Base-by-base conservation (phyloP, 1,284 basidiomycete species). In the Papiliotrema fonsecae region DNA sequence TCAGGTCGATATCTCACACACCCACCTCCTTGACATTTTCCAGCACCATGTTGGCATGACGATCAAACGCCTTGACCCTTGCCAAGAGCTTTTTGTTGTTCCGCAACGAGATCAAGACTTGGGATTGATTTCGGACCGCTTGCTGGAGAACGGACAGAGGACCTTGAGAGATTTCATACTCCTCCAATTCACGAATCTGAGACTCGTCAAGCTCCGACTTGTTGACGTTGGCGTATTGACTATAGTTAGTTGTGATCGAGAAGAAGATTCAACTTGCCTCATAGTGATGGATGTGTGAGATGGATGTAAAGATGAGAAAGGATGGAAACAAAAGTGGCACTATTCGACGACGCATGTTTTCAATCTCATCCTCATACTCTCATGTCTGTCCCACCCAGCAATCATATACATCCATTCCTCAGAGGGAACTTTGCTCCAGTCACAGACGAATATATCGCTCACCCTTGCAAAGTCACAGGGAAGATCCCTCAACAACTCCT, bases 71-170 rank as follows among this genome's bases (percentile, higher is more conserved):
- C 75, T 99, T 99, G 52, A 98, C 94, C 51, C 94, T 83, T 35
- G 91, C 96, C 51, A 99, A 80, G 27, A 99, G 78, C 75, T 99
- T 99, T 77, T 96, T 97, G 81, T 98, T 97, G 79, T 98, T 99
- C 64, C 96, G 80, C 52, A 99, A 79, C 25, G 92, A 93, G 67
- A 99, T 94, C 55, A 99, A 83, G 61, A 99, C 88, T 77, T 98
- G 96, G 7, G 91, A 87, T 74, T 97, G 90, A 75, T 97, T 97
- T 74, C 96, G 83, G 57, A 99, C 96, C 31, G 92, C 89, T 74
- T 96, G 91, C 74, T 98, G 96, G 37, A 99, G 80, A 42, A 99
- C 94, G n/a, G 90, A 94, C 63, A 98, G 76, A 25, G 94, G 93
- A 14, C 93, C 93, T 75, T 96, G 92, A 52, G 88, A 91, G 75